phyloP scores from a whole-genome alignment of 1,284 basidiomycete species.

The Ceratobasidium sp. region DNA sequence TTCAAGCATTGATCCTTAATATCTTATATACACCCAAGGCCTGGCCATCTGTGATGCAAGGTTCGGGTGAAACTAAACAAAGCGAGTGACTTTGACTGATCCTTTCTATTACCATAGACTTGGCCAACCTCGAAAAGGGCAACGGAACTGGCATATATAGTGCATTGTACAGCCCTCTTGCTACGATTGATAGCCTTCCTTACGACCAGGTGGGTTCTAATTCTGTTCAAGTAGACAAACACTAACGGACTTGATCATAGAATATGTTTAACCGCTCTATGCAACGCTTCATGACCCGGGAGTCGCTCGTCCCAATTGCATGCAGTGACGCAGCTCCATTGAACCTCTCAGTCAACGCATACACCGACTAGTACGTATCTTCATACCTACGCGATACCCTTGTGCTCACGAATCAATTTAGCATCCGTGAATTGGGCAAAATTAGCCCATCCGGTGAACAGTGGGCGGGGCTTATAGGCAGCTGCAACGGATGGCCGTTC shows the following conservation, averaged over 20 bases:
- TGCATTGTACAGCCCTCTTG: not conserved
- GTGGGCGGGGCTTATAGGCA: slow-evolving; percentile 10
- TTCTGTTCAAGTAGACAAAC: not conserved
- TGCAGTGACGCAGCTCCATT: slow-evolving; percentile 26
- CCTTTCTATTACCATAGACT: not conserved
- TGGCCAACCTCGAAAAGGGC: slow-evolving; percentile 4
- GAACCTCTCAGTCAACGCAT: slow-evolving; percentile 22
- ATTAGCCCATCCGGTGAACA: slow-evolving; percentile 22
- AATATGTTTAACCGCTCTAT: slow-evolving; percentile 38
- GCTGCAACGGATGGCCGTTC: slow-evolving; percentile 34
- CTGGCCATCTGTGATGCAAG: not conserved
- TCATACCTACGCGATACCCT: not conserved
- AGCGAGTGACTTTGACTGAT: slow-evolving; percentile 28
- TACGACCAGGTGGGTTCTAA: slow-evolving; percentile 19
- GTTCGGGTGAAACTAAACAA: not conserved
- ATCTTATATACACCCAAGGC: slow-evolving; percentile 37
- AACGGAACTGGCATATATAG: not conserved
- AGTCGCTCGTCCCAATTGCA: slow-evolving; percentile 12
- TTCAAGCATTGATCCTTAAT: slow-evolving; percentile 44
- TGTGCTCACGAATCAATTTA: not conserved
- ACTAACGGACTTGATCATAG: not conserved
- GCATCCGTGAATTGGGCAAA: slow-evolving; percentile 35
- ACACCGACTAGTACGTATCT: slow-evolving; percentile 24
- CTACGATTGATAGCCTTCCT: not conserved
- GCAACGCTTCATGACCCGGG: slow-evolving; percentile 15